Base-by-base conservation (phyloP, 768 basidiomycete genomes). In the Pleurotus salmoneostramineus region DNA sequence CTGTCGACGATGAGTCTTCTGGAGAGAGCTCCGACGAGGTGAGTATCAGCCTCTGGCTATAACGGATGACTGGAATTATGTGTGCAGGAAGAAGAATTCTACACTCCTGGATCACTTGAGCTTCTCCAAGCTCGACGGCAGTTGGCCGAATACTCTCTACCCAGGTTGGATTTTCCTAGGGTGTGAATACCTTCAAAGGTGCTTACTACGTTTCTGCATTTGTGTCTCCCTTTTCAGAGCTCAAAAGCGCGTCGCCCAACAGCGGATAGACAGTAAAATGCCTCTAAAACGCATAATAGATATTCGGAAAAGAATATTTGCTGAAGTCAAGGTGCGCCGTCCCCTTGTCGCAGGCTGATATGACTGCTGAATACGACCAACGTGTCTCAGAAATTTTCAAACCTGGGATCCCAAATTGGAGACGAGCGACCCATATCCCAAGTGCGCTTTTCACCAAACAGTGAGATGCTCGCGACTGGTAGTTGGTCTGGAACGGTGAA, bases 401-500 rank as follows among this genome's bases (percentile, higher is more conserved):
- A 95, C 65, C 83, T 98, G 46, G 97, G 97, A 21, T 98, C 97
- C 0, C 96, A 98, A 79, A 95, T 98, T 63, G 97, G 95, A 56
- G 97, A 98, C 70, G 95, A 97, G 63, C 83, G 97, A 44, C 95
- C 97, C 0, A 84, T 98, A 62, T 89, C 94, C 2, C 88, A 91
- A 74, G 92, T 98, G 32, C 89, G 97, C 40, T 98, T 98, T 71
- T 85, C 96, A 3, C 97, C 97, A 6, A 91, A 98, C 69, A 90
- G 89, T 68, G 73, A 91, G 66, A 80, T 90, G 58, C 82, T 98
- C 49, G 91, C 94, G 3, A 96, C 96, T 1, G 95, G 91, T 8
- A 95, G 93, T 63, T 99, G 97, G 97, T 92, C 95, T 32, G 97
- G 97, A 15, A 86, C 87, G 45, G 87, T 95, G 17, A 98, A 95